Evolutionary conservation across 345 rosid species (phyloP).

Genomic region (Ceriops tagal): DNA sequence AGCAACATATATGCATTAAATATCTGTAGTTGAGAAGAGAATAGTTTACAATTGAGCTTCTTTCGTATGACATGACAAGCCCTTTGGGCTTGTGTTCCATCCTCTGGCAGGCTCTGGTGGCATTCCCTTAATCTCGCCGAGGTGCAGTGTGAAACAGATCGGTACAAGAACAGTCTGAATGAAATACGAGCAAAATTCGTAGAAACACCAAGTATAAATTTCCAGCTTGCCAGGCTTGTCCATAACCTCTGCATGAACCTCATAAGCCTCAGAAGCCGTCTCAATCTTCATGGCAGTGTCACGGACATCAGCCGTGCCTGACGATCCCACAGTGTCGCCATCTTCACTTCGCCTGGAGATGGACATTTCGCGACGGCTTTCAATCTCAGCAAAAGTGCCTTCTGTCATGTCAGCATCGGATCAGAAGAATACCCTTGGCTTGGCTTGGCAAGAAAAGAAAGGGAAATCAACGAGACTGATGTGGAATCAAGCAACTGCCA

Average conservation of each 20-base stretch:
- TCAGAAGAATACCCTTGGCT: background rate
- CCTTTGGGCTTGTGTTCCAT: slow-evolving; percentile 12
- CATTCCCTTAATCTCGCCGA: slow-evolving; percentile 17
- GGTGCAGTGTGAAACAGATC: slow-evolving; percentile 48
- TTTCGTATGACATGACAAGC: slow-evolving; percentile 28
- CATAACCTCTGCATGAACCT: background rate
- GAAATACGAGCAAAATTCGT: slow-evolving; percentile 49
- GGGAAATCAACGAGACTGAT: no score
- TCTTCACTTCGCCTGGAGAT: background rate
- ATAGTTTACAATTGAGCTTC: slow-evolving; percentile 45
- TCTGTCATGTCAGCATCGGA: background rate
- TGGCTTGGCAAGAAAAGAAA: background rate
- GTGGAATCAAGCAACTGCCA: no score
- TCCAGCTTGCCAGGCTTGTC: slow-evolving; percentile 36
- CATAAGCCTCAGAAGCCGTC: slow-evolving; percentile 19
- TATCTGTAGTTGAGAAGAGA: background rate
- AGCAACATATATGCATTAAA: no score
- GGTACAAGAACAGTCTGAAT: slow-evolving; percentile 43
- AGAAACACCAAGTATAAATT: slow-evolving; percentile 46
- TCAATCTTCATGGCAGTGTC: slow-evolving; percentile 24
- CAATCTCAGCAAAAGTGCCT: background rate
- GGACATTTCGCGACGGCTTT: background rate
- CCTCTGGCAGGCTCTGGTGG: slow-evolving; percentile 19
- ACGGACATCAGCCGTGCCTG: slow-evolving; percentile 23
- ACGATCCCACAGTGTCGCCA: background rate